phyloP scores from a whole-genome alignment of 331 rosid genomes.

The Telfairia occidentalis region DNA sequence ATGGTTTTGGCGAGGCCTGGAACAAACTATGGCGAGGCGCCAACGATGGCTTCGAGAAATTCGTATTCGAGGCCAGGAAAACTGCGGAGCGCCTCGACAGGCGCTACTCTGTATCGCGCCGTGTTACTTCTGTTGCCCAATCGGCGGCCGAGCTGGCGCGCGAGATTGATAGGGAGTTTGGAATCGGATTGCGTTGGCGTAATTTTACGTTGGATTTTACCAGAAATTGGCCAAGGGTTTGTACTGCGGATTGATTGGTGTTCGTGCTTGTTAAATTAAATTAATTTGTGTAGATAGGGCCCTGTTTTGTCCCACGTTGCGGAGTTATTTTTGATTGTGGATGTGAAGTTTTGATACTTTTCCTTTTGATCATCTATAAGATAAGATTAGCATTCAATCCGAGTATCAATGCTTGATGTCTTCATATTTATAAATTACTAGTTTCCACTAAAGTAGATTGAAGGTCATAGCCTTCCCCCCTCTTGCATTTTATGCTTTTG shows the following conservation, averaged over 20 bases:
- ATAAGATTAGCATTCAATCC: neutral
- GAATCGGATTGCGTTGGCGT: constrained; percentile 67
- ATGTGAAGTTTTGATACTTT: neutral
- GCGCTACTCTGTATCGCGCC: constrained; percentile 42
- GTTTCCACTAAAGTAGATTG: neutral
- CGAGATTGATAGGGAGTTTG: constrained; percentile 73
- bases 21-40: constrained; percentile 75
- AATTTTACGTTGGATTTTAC: constrained; percentile 52
- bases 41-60: constrained; percentile 68
- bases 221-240: constrained; percentile 71
- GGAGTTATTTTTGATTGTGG: neutral
- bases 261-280: neutral
- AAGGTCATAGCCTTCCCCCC: neutral
- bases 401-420: neutral
- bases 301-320: neutral
- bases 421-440: neutral
- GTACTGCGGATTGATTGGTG: constrained; percentile 1
- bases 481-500: neutral
- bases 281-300: neutral
- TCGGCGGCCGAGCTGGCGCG: constrained; percentile 54
- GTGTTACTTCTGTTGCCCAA: constrained; percentile 38
- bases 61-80: constrained; percentile 70
- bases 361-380: neutral
- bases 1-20: constrained; percentile 37
- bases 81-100: constrained; percentile 85